Evolutionary conservation across 352 stramenopile genomes (phyloP).

Genomic region (Phytopythium vexans): DNA sequence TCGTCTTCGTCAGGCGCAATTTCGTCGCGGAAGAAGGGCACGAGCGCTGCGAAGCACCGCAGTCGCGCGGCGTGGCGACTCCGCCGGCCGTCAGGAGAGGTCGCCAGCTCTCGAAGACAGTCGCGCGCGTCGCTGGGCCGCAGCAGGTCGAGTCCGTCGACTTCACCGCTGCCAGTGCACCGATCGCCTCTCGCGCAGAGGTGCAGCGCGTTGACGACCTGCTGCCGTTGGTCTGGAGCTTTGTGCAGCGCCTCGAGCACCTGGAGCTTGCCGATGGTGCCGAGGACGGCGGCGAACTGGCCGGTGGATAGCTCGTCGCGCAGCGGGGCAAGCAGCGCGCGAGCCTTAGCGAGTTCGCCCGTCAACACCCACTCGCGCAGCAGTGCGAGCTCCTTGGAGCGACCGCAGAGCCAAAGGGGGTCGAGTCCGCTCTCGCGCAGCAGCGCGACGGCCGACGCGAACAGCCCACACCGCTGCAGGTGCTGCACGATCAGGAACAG

Average conservation of each 20-base stretch:
- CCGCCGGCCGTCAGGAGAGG: slow-evolving; percentile 2
- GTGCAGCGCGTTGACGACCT: neutral
- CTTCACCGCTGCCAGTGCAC: neutral
- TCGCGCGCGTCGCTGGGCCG: neutral
- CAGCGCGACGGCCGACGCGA: slow-evolving; percentile 36
- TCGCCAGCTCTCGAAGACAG: neutral
- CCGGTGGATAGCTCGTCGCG: slow-evolving; percentile 5
- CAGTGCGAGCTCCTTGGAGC: slow-evolving; percentile 35
- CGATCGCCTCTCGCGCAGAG: neutral
- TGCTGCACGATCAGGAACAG: slow-evolving; percentile 55
- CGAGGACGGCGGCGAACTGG: slow-evolving; percentile 12
- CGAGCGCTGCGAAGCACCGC: slow-evolving; percentile 39
- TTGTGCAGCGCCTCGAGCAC: slow-evolving; percentile 18
- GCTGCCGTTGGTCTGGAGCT: neutral
- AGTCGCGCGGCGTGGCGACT: slow-evolving; percentile 33
- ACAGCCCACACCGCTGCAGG: slow-evolving; percentile 35
- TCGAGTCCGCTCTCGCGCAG: slow-evolving; percentile 56
- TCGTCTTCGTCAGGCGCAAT: slow-evolving; percentile 32
- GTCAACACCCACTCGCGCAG: slow-evolving; percentile 55
- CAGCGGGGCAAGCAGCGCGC: slow-evolving; percentile 39
- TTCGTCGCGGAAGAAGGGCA: slow-evolving; percentile 38
- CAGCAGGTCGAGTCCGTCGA: neutral
- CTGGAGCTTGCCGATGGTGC: slow-evolving; percentile 34
- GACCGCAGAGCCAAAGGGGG: slow-evolving; percentile 49
- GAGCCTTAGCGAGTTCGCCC: slow-evolving; percentile 35